Evolutionary conservation across 805 yeast genomes (phyloP).

Genomic region (Grigorovia humatica): DNA sequence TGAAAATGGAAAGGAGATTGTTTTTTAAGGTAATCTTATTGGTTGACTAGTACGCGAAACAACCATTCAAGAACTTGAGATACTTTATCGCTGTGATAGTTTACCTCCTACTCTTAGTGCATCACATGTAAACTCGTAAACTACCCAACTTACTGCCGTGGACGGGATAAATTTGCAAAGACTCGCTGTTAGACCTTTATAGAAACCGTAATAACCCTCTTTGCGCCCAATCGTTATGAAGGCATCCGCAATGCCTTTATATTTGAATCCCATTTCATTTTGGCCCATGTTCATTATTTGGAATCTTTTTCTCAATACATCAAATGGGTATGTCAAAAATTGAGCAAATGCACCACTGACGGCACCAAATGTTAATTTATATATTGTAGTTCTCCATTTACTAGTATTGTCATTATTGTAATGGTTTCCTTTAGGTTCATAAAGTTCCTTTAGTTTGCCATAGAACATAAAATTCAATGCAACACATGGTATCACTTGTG

Average conservation of each 20-base stretch:
- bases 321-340: conserved; percentile 84
- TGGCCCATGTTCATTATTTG: conserved; percentile 78
- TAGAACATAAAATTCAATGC: conserved; percentile 87
- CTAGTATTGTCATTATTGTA: conserved; percentile 12
- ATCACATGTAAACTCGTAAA: conserved; percentile 51
- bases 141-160: conserved; percentile 90
- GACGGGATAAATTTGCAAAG: conserved; percentile 81
- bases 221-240: conserved; percentile 51
- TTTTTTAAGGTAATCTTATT: neutral
- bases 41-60: neutral
- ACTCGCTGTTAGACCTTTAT: conserved; percentile 79
- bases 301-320: conserved; percentile 75
- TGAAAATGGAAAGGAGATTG: neutral
- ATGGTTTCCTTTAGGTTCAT: conserved; percentile 25
- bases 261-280: conserved; percentile 68
- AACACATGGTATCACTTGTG: conserved; percentile 94
- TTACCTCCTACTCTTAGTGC: too few relatives aligned
- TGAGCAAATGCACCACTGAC: conserved; percentile 84
- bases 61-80: too few relatives aligned
- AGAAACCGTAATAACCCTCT: conserved; percentile 71
- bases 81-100: too few relatives aligned
- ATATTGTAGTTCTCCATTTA: conserved; percentile 30
- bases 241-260: conserved; percentile 69
- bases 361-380: conserved; percentile 71
- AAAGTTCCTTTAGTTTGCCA: conserved; percentile 61